Base-by-base conservation (phyloP, 2,329 filamentous ascomycete genomes). In the Penicillium occitanis region DNA sequence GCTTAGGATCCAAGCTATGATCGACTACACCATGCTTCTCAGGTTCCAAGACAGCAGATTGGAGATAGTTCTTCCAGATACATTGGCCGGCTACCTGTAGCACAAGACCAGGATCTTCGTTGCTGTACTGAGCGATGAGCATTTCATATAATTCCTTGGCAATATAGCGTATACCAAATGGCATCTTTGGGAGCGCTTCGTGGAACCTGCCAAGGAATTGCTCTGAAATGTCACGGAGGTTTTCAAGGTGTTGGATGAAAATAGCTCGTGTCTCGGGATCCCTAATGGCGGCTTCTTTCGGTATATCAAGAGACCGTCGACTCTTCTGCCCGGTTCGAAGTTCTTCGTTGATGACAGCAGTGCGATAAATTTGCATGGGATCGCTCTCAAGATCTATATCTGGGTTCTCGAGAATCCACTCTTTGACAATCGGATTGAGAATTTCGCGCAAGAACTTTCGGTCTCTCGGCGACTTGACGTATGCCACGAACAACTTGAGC, bases 281-380 rank as follows among this genome's bases (percentile, higher is more conserved):
- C 71, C 93, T 90, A 76, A 99, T 97, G n/a, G 95, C 95, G 71
- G 96, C 85, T 76, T 99, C 95, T 68, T 93, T 88, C 0, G 92
- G 90, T 40, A 99, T 90, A 71, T 97, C 93, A 14, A 92, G 87
- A 40, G 89, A 91, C 68, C 95, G 87, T 60, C 86, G 87, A 76
- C 93, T 97, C 22, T 92, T 88, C 70, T 88, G 88, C 4, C 95
- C 95, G 0, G 95, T 99, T 19, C 92, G 89, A 28, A 99, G 87
- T 79, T 99, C 95, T 78, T 98, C 94, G 72, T 99, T 97, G 81
- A 96, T 98, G 80, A 99, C 96, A 14, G 92, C 90, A 5, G 93
- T 95, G 50, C 91, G 88, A 79, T 99, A 98, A 66, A 99, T 99
- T 72, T 98, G 94, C 83, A 98, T 90, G 0, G 95, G 95, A 74